Evolutionary conservation across 257 asterid species (phyloP).

Genomic region (Solanum piurae): DNA sequence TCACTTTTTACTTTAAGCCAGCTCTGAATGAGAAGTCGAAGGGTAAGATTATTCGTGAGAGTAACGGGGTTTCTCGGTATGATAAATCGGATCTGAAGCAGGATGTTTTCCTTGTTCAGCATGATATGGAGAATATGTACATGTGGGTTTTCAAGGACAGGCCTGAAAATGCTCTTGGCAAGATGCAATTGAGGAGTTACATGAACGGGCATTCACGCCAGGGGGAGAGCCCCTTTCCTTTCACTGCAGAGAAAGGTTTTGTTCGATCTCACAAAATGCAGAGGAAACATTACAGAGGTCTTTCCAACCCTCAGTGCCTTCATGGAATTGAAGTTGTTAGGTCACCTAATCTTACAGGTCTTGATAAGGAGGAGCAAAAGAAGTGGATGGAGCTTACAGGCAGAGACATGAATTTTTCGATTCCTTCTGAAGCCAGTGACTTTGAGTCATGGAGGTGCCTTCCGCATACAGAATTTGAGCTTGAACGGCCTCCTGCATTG

Average conservation of each 20-base stretch:
- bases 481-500: conserved; percentile 19
- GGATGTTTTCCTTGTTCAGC: conserved; percentile 41
- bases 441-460: conserved; percentile 37
- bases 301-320: conserved; percentile 41
- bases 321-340: conserved; percentile 42
- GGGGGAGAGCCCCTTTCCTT: conserved; percentile 37
- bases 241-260: conserved; percentile 36
- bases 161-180: conserved; percentile 42
- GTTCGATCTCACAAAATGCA: conserved; percentile 40
- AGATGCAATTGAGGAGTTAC: conserved; percentile 43
- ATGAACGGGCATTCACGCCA: conserved; percentile 48
- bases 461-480: conserved; percentile 28
- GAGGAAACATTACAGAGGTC: conserved; percentile 37
- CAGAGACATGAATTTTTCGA: conserved; percentile 28
- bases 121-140: conserved; percentile 46
- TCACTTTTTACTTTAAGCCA: conserved; percentile 33
- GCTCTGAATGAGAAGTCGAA: conserved; percentile 31
- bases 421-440: conserved; percentile 37
- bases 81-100: conserved; percentile 35
- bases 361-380: conserved; percentile 36
- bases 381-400: conserved; percentile 45
- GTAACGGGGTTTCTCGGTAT: conserved; percentile 19
- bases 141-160: conserved; percentile 50
- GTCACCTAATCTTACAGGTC: conserved; percentile 25
- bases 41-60: conserved; percentile 14